Evolutionary conservation across 805 yeast genomes (phyloP).

Genomic region (Kuraishia cidri): DNA sequence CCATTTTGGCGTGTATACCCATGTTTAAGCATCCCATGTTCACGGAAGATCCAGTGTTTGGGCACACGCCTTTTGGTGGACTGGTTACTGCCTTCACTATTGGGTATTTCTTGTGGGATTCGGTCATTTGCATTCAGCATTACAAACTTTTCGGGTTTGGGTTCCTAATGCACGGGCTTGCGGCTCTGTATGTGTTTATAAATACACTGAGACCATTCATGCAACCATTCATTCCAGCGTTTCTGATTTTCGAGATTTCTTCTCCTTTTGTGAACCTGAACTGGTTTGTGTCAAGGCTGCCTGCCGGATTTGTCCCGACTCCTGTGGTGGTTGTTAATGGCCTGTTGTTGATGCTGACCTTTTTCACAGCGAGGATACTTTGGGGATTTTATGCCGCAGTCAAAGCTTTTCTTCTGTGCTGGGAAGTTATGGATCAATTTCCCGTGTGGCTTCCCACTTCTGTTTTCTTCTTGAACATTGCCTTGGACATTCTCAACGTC

Average conservation of each 20-base stretch:
- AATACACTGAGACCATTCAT: slow-evolving; percentile 64
- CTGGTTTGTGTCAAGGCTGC: slow-evolving; percentile 81
- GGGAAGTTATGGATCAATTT: slow-evolving; percentile 28
- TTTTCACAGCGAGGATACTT: slow-evolving; percentile 69
- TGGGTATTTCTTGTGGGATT: slow-evolving; percentile 93
- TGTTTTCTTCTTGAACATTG: slow-evolving; percentile 48
- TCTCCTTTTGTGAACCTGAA: slow-evolving; percentile 93
- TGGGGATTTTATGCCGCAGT: slow-evolving; percentile 84
- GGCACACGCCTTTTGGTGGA: slow-evolving; percentile 68
- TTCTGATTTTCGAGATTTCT: slow-evolving; percentile 77
- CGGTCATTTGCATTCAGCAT: slow-evolving; percentile 56
- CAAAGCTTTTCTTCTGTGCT: slow-evolving; percentile 33
- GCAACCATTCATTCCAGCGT: slow-evolving; percentile 75
- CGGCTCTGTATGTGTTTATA: slow-evolving; percentile 68
- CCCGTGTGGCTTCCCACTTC: slow-evolving; percentile 38
- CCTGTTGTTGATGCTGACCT: slow-evolving; percentile 51
- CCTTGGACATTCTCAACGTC: slow-evolving; percentile 61
- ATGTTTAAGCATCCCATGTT: slow-evolving; percentile 50
- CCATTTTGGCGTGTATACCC: slow-evolving; percentile 54
- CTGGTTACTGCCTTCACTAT: slow-evolving; percentile 61
- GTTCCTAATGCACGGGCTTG: slow-evolving; percentile 75
- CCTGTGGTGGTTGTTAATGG: slow-evolving; percentile 61
- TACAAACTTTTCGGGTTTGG: slow-evolving; percentile 69
- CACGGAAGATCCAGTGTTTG: slow-evolving; percentile 44
- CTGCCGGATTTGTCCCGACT: slow-evolving; percentile 54